phyloP scores from a whole-genome alignment of 306 rosid species.

The Rosa multiflora region DNA sequence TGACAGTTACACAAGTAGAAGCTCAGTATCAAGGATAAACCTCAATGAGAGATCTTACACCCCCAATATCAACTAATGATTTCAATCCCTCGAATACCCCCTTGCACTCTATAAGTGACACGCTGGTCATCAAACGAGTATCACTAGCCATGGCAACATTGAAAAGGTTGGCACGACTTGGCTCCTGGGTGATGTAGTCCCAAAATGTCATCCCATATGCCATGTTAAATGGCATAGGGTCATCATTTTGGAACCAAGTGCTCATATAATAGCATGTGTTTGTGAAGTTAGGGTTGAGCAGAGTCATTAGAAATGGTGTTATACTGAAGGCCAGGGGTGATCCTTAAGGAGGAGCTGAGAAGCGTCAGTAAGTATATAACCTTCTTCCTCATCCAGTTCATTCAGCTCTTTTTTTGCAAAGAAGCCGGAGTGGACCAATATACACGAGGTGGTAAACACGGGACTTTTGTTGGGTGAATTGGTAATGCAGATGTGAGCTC shows the following conservation, averaged over 20 bases:
- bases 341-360: slow-evolving; percentile 39
- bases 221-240: slow-evolving; percentile 11
- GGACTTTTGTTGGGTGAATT: slow-evolving; percentile 38
- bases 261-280: slow-evolving; percentile 31
- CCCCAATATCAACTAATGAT: not conserved
- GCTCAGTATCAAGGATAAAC: slow-evolving; percentile 9
- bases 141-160: slow-evolving; percentile 45
- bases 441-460: slow-evolving; percentile 38
- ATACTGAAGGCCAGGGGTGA: not conserved
- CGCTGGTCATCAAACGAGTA: not conserved
- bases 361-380: slow-evolving; percentile 35
- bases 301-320: slow-evolving; percentile 1
- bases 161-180: slow-evolving; percentile 12
- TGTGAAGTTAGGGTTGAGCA: slow-evolving; percentile 23
- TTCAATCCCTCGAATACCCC: not conserved
- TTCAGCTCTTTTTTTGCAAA: slow-evolving; percentile 13
- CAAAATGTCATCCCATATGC: slow-evolving; percentile 38
- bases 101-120: not conserved
- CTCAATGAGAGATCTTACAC: slow-evolving; percentile 39
- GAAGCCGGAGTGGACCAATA: slow-evolving; percentile 45
- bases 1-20: no score
- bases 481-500: slow-evolving; percentile 34
- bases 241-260: slow-evolving; percentile 40
- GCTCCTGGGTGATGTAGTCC: slow-evolving; percentile 31
- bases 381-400: not conserved